These are phyloP conservation scores for Lactifluus subvellereus DNA, from an alignment of 768 basidiomycete species.

Conservation along the genomic window DNA sequence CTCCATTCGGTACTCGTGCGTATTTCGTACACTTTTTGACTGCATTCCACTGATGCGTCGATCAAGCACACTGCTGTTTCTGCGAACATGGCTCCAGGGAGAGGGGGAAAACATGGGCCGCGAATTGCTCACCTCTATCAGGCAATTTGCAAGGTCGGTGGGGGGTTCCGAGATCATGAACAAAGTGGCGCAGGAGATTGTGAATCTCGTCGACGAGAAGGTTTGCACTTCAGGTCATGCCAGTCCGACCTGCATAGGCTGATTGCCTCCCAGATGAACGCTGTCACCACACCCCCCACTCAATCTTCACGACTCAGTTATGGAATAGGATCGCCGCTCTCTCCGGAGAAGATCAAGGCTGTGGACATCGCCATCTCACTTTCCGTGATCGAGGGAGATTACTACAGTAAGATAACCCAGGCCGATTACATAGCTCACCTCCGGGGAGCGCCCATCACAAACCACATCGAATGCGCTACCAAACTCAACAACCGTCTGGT, in stretches of 20 bases:
- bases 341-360: constrained; percentile 34
- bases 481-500: constrained; percentile 37
- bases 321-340: neutral
- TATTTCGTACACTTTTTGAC: neutral
- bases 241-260: neutral
- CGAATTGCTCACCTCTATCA: constrained; percentile 28
- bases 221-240: neutral
- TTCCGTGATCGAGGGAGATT: constrained; percentile 41
- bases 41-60: neutral
- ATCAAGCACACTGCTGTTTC: constrained; percentile 11
- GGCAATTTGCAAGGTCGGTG: constrained; percentile 8
- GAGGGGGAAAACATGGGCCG: constrained; percentile 23
- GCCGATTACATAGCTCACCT: constrained; percentile 42
- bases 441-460: constrained; percentile 29
- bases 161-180: constrained; percentile 11
- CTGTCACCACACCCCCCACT: neutral
- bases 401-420: constrained; percentile 35
- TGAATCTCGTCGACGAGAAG: constrained; percentile 7
- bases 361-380: constrained; percentile 40
- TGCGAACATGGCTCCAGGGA: constrained; percentile 12
- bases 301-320: neutral
- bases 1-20: constrained; percentile 16
- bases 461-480: constrained; percentile 32
- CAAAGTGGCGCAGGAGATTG: constrained; percentile 4
- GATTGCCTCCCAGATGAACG: constrained; percentile 8